Percentiles rank a stretch among this genome's conserved stretches.
phyloP scores from a whole-genome alignment of 805 yeast genomes.

The Metschnikowia orientalis region DNA sequence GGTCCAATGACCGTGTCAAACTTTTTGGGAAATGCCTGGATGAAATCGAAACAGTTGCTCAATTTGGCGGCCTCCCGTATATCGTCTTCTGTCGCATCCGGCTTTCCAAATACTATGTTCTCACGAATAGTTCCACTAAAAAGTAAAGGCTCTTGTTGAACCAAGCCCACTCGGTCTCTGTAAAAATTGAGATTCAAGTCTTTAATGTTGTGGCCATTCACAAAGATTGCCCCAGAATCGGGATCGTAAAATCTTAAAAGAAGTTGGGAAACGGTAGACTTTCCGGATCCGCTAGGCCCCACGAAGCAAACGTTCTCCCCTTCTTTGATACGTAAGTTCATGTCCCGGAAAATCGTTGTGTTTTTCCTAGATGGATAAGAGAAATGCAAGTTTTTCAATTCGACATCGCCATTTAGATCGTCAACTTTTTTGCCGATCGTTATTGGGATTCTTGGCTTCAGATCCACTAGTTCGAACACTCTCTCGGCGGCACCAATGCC shows the following conservation, averaged over 20 bases:
- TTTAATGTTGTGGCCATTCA: constrained; percentile 62
- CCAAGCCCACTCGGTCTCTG: constrained; percentile 78
- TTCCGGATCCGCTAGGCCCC: constrained; percentile 97
- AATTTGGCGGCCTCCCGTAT: constrained; percentile 55
- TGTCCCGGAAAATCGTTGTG: constrained; percentile 55
- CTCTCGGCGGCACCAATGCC: constrained; percentile 96
- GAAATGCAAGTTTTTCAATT: constrained; percentile 61
- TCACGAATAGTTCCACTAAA: constrained; percentile 84
- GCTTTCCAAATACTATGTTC: constrained; percentile 73
- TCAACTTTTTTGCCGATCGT: constrained; percentile 51
- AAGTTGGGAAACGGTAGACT: constrained; percentile 80
- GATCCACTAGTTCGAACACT: constrained; percentile 78
- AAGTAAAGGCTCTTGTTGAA: constrained; percentile 87
- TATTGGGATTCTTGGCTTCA: constrained; percentile 68
- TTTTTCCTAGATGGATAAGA: constrained; percentile 82
- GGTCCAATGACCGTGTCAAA: constrained; percentile 82
- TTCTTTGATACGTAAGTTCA: constrained; percentile 58
- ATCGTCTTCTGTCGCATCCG: constrained; percentile 53
- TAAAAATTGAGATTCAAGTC: constrained; percentile 67
- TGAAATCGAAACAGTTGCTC: constrained; percentile 72
- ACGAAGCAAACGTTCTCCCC: constrained; percentile 93
- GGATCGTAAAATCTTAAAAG: constrained; percentile 84
- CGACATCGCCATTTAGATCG: constrained; percentile 51
- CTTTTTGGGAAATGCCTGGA: constrained; percentile 73
- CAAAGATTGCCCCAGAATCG: constrained; percentile 51